Base-by-base conservation (phyloP, 2,329 filamentous ascomycete species). In the Aspergillus fijiensis region DNA sequence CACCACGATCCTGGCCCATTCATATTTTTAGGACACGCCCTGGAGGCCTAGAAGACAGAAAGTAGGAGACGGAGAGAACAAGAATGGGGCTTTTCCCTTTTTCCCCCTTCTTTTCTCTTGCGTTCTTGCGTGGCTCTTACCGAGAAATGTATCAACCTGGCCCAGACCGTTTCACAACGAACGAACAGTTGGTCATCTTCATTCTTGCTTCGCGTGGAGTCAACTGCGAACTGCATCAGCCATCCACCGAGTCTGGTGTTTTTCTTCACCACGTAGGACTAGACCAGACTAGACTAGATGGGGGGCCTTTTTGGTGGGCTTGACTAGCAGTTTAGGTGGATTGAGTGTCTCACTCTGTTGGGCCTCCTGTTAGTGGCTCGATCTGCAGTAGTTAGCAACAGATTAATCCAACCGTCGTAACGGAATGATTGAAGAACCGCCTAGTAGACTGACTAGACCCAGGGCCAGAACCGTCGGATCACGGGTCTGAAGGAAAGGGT, bases 341-440 rank as follows among this genome's bases (percentile, higher is more conserved):
- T 42, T 55, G 42, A 45, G 48, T 55, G 53, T 55, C 53, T 55
- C 53, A 55, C 42, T 35, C 16, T 45, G 16, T 45, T 45, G 27
- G 21, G 42, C 27, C 53, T 53, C 25, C 25, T 42, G 33, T 27
- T 42, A 53, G 39, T 53, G 51, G 51, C 33, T 53, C 39, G 51
- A 53, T 23, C 51, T 45, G 51, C 33, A 45, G 39, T 45, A 45
- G 39, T 45, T 45, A 45, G 39, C 39, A 45, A 6, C 39, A 45
- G 39, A 45, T 45, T 45, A 16, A 53, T 53, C 29, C 42, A 55
- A 55, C 53, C 25, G 33, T 45, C 42, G 53, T 55, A 55, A 47
- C 39, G 53, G 53, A 55, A 48, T 48, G 53, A 55, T 55, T 55
- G 53, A 55, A 55, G 53, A 55, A 55, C 23, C 33, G 45, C 45